Base-by-base conservation (phyloP, 495 filamentous ascomycete genomes). In the Lineolata rhizophorae region DNA sequence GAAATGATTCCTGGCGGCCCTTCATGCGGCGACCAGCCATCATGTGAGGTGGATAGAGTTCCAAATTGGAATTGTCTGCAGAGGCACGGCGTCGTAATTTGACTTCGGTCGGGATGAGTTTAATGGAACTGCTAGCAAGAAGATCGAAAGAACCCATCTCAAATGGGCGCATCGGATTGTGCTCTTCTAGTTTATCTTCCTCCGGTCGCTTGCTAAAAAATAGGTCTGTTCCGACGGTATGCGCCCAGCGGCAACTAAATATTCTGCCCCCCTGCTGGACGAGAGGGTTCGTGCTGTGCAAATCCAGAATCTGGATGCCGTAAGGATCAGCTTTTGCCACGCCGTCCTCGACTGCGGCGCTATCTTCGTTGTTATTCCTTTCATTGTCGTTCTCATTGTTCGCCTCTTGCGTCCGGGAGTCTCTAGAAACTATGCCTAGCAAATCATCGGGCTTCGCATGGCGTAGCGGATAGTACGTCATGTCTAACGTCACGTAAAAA, bases 201-300 rank as follows among this genome's bases (percentile, higher is more conserved):
- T 26, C 22, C 8, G 8, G 22, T 8, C 22, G 66, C 1, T 52
- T 51, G 0, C 66, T 54, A 34, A 93, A 71, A 35, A 82, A 59
- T 38, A 91, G 46, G 30, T 90, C 78, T 0, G 80, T 87, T 20
- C 82, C 82, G 2, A 85, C 60, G 35, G 78, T 74, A 28, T 72
- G 60, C 19, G 62, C 61, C 83, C 83, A 93, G 18, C 62, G 47
- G 35, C 79, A 84, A 39, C 64, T 70, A 48, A 78, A 83, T 20
- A 82, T 53, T 31, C 68, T 65, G 29, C 72, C 73, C 27, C 72
- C 58, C 56, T 85, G 83, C 3, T 70, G 69, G 29, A 87, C 55
- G 19, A 90, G 50, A 0, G 83, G 83, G 37, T 76, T 58, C 0
- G 46, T 27, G 0, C 70, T 71, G 47, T 90, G 76, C 3, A 92